phyloP scores from a whole-genome alignment of 345 rosid genomes.

The Eucalyptus grandis region DNA sequence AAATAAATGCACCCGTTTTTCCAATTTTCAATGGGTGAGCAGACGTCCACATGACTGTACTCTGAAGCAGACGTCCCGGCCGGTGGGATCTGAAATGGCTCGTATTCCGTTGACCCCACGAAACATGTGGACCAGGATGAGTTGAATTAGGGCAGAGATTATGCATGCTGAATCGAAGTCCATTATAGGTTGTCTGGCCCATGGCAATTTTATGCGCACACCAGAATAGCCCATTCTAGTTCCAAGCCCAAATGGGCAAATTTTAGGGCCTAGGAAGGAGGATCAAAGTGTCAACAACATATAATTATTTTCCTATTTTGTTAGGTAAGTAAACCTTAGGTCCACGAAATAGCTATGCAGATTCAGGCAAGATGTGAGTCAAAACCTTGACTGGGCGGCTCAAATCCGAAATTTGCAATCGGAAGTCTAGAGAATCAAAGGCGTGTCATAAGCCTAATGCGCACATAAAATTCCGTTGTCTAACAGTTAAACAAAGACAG shows the following conservation, averaged over 20 bases:
- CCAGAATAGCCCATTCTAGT: background rate
- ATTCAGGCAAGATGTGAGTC: background rate
- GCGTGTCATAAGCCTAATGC: fast-evolving
- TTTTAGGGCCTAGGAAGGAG: background rate
- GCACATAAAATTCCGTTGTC: fast-evolving
- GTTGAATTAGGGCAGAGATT: background rate
- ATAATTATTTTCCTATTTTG: background rate
- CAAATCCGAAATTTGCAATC: background rate
- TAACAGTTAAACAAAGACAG: fast-evolving
- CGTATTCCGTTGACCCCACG: background rate
- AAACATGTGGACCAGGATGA: background rate
- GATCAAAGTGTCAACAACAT: background rate
- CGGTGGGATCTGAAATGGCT: background rate
- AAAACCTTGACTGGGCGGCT: background rate
- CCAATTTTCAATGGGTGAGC: background rate
- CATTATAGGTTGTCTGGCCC: background rate
- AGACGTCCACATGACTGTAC: background rate
- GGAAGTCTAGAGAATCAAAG: background rate
- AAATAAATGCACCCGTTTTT: background rate
- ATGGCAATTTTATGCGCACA: background rate
- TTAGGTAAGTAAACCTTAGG: background rate
- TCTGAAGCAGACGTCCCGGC: background rate
- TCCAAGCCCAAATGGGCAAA: background rate
- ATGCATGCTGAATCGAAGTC: background rate
- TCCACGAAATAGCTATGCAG: background rate